A percentile compares a stretch with the other conserved stretches of the same genome.
phyloP scores from a whole-genome alignment of 345 rosid genomes.

The Citrus hindsii region DNA sequence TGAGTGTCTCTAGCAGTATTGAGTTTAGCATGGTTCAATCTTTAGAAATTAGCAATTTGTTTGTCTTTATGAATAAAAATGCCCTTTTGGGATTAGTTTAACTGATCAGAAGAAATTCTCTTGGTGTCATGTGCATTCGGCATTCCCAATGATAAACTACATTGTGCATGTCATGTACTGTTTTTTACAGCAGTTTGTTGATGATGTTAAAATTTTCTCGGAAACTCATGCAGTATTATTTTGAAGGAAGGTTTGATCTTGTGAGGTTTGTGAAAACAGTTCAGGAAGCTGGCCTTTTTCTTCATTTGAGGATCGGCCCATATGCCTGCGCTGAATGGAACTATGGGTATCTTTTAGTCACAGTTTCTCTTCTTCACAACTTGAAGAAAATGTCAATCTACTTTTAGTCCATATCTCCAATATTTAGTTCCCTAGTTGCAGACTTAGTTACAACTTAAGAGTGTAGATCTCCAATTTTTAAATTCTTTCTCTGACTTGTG shows the following conservation, averaged over 20 bases:
- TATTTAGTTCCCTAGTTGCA: neutral
- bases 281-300: conserved; percentile 59
- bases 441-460: neutral
- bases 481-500: neutral
- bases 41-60: no score
- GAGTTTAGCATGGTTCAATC: no score
- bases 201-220: neutral
- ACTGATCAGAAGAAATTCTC: neutral
- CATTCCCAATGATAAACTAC: neutral
- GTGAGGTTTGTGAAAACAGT: conserved; percentile 55
- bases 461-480: neutral
- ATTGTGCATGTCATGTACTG: neutral
- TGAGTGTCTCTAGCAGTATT: no score
- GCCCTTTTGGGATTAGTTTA: neutral
- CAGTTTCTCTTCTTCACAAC: neutral
- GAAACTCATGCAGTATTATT: conserved; percentile 40
- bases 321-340: conserved; percentile 82
- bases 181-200: neutral
- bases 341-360: conserved; percentile 43
- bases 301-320: conserved; percentile 72
- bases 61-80: no score
- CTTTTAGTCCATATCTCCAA: neutral
- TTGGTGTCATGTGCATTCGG: neutral
- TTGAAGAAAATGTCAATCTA: neutral
- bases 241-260: conserved; percentile 65